Evolutionary conservation across 345 rosid genomes (phyloP).

Genomic region (Corchorus capsularis): DNA sequence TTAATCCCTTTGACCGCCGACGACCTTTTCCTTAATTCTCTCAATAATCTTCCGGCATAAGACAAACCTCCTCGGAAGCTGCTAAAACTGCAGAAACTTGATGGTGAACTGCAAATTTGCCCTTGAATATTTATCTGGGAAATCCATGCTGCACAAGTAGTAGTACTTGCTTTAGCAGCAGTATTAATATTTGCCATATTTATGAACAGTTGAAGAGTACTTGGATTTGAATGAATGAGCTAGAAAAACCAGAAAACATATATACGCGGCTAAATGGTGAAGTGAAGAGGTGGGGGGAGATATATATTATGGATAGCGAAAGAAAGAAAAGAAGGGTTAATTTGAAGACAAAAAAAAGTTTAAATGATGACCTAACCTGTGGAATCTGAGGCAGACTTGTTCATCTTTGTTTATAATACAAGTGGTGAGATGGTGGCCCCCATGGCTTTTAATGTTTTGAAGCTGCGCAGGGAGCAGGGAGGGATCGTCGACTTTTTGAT

Average conservation of each 20-base stretch:
- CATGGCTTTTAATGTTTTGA: slow-evolving; percentile 23
- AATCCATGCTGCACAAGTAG: not conserved
- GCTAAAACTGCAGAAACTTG: not conserved
- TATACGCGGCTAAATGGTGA: slow-evolving; percentile 14
- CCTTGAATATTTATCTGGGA: not conserved
- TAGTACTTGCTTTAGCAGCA: not conserved
- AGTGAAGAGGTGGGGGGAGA: slow-evolving; percentile 9
- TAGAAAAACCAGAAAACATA: not conserved
- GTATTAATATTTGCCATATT: not conserved
- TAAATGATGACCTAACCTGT: not conserved
- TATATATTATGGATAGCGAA: not conserved
- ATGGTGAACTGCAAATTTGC: not conserved
- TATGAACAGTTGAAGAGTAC: not conserved
- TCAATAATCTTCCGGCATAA: not conserved
- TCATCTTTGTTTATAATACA: not conserved
- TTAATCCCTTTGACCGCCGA: not conserved
- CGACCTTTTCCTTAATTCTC: not conserved
- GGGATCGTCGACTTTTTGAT: not conserved
- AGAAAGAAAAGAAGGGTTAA: not conserved
- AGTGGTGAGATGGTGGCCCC: slow-evolving; percentile 7
- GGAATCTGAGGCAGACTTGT: not conserved
- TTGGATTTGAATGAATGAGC: not conserved
- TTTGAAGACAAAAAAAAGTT: not conserved
- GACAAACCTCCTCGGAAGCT: not conserved
- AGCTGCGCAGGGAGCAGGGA: no score